Base-by-base conservation (phyloP, 1,284 basidiomycete species). In the Ceratobasidium sp. region DNA sequence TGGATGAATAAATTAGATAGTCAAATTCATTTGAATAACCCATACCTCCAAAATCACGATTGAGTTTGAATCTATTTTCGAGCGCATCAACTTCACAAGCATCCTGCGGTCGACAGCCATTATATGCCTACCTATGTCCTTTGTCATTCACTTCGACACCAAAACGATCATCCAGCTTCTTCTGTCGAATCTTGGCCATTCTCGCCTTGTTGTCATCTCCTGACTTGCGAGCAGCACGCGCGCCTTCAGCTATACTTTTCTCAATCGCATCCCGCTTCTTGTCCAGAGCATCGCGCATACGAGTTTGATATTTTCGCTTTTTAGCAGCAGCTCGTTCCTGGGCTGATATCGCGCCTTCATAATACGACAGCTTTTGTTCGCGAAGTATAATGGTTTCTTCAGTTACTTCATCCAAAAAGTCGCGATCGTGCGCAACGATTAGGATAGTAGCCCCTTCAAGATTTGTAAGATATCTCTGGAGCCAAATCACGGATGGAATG, bases 311-410 rank as follows among this genome's bases (percentile, higher is more conserved):
- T 72, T 82, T 83, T 6, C 80, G 77, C 70, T 85, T 79, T 73
- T 87, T 84, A 54, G 80, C 79, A 45, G 82, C 81, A 50, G 85
- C 82, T 20, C 80, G 77, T 72, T 89, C 83, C 77, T 85, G 89
- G 17, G 83, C 81, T n/a, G 84, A 82, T 22, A 87, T 82, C 56
- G 83, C 85, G 22, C 89, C 89, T 50, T 84, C 81, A 75, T 87
- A 89, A 73, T 89, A 87, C 12, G 80, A 76, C 1, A 93, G 80
- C 17, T 78, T 80, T 67, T 82, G 79, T 68, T 87, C 80, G 25
- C 87, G 84, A 42, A 92, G 81, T 20, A 87, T 81, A 68, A 92
- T 85, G 0, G 86, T 85, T 74, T 91, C 87, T n/a, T 90, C 84
- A 0, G 85, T 84, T 49, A 90, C 82, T 25, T 80, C 79, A 73